phyloP scores from a whole-genome alignment of 805 yeast genomes.

The Dipodascus geniculatus region DNA sequence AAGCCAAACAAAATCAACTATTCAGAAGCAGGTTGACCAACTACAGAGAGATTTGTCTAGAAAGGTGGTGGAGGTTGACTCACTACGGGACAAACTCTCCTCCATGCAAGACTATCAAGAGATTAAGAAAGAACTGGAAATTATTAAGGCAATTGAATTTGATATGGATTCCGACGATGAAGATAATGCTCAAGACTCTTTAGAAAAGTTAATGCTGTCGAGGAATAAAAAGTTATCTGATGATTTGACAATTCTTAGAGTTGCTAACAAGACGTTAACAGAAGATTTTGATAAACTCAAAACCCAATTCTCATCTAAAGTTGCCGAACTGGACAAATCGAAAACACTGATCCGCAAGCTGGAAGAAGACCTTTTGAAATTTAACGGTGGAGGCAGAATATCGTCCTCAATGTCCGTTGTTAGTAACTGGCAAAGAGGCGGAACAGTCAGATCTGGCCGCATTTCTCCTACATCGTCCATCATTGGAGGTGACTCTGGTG shows the following conservation, averaged over 20 bases:
- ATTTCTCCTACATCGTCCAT: conserved; percentile 28
- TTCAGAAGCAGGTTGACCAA: conserved; percentile 28
- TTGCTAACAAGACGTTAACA: conserved; percentile 39
- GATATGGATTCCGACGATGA: conserved; percentile 25
- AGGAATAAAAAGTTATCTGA: conserved; percentile 64
- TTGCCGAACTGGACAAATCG: conserved; percentile 31
- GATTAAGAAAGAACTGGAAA: conserved; percentile 60
- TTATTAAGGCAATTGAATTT: conserved; percentile 65
- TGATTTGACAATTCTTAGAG: conserved; percentile 56
- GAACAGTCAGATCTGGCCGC: conserved; percentile 26
- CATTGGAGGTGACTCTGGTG: conserved; percentile 18
- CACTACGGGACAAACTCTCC: conserved; percentile 38
- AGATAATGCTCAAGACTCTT: conserved; percentile 21
- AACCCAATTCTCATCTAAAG: conserved; percentile 17
- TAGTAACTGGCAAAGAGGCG: conserved; percentile 22
- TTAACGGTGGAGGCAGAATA: conserved; percentile 33
- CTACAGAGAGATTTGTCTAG: conserved; percentile 36
- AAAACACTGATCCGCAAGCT: conserved; percentile 44
- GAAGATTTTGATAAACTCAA: conserved; percentile 30
- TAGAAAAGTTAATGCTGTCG: conserved; percentile 52
- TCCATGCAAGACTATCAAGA: conserved; percentile 65
- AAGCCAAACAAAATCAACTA: conserved; percentile 15
- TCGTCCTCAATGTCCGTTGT: conserved; percentile 22
- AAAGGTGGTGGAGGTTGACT: conserved; percentile 38
- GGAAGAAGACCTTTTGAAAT: conserved; percentile 59